These are phyloP conservation scores for Fusarium sp. DNA, from an alignment of 2,329 filamentous ascomycete genomes.

Conservation along the genomic window DNA sequence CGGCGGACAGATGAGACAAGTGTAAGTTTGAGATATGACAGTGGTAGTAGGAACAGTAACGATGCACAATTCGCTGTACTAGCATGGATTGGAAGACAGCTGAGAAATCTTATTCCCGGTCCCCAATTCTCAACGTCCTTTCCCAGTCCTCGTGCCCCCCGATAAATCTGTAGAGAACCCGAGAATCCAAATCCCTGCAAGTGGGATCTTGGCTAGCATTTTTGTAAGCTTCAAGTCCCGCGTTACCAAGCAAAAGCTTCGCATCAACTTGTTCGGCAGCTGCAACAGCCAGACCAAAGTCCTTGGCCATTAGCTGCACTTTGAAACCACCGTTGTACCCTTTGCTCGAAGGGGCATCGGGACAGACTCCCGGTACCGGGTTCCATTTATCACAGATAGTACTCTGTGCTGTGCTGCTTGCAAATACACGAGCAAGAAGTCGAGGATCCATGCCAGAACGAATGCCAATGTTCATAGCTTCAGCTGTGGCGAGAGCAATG, in stretches of 20 bases:
- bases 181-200: constrained; percentile 28
- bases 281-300: constrained; percentile 24
- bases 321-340: constrained; percentile 33
- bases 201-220: constrained; percentile 8
- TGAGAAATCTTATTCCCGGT: no score
- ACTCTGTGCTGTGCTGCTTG: constrained; percentile 27
- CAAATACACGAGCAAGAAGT: constrained; percentile 18
- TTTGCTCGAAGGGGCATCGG: constrained; percentile 23
- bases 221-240: constrained; percentile 8
- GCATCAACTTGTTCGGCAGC: constrained; percentile 14
- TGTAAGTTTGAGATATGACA: no score
- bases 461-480: constrained; percentile 35
- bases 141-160: constrained; percentile 24
- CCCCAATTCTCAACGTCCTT: no score
- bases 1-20: no score
- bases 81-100: no score
- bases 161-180: constrained; percentile 29
- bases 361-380: constrained; percentile 21
- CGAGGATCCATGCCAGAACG: constrained; percentile 26
- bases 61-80: no score
- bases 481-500: constrained; percentile 23
- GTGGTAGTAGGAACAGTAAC: no score
- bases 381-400: constrained; percentile 30
- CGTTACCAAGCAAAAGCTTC: constrained; percentile 8
- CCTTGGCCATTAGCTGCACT: constrained; percentile 36